Base-by-base conservation (phyloP, 352 stramenopile species). In the Aphanomyces cochlioides region DNA sequence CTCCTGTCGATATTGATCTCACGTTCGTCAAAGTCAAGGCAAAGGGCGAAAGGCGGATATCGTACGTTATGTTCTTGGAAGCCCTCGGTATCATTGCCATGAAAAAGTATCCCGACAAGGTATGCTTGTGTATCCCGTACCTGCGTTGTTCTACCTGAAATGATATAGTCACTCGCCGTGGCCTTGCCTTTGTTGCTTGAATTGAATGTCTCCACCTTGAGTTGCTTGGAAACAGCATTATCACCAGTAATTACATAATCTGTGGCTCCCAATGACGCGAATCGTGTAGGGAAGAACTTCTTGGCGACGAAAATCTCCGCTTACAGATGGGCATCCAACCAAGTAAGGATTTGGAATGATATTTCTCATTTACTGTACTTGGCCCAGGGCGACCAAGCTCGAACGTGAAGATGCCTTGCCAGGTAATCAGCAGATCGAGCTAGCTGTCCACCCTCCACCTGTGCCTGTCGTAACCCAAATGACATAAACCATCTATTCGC, bases 11-110 rank as follows among this genome's bases (percentile, higher is more conserved):
- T 66, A 84, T 96, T 36, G 88, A 96, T 67, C 69, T 96, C 10
- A 94, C 93, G 57, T 96, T 96, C 53, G 79, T 92, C 63, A 94
- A 92, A 58, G 76, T 79, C 47, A 93, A 94, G 77, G 90, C 90
- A 73, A 95, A 93, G 54, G 83, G 85, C 28, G 82, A 93, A 69
- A 78, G 88, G 7, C 80, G 85, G 15, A 87, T 96, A 50, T 88
- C 86, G 50, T 96, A 93, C 75, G 74, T 82, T 53, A 82, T 85
- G n/a, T 95, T 95, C 68, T 73, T 96, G 34, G 84, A 96, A 56
- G 86, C 88, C 1, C 66, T 96, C 13, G 81, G 83, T 37, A 90
- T 91, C 81, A 88, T 96, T 39, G 86, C 88, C 13, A 78, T 83
- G 37, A 39, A n/a, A 54, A 38, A 67, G 7, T 50, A n/a, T 39